Percentiles rank a stretch among this genome's conserved stretches.
Conservation (phyloP, 2,329 filamentous ascomycete species). For the Pyrenophora graminea region DNA sequence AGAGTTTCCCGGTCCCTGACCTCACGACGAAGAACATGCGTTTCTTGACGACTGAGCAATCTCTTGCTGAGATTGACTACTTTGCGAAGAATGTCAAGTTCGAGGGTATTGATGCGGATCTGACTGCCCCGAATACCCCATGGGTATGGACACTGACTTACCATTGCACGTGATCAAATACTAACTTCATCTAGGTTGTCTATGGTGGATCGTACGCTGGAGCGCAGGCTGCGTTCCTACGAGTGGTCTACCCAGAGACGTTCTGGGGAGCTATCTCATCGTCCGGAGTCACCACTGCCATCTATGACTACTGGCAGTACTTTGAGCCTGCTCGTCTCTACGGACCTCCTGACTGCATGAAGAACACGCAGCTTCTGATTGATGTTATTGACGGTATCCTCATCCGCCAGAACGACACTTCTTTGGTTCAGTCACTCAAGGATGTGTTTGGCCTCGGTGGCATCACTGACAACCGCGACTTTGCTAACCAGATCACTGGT, state of each 20-base stretch:
- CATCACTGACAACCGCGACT: conserved; percentile 58
- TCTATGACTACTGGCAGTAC: conserved; percentile 75
- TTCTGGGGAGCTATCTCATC: conserved; percentile 81
- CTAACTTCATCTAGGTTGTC: conserved; percentile 54
- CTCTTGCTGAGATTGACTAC: conserved; percentile 78
- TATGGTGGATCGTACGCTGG: conserved; percentile 88
- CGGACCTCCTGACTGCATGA: conserved; percentile 66
- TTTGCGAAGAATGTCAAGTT: conserved; percentile 77
- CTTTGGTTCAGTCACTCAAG: conserved; percentile 55
- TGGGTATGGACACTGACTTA: conserved; percentile 49
- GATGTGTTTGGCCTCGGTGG: conserved; percentile 56
- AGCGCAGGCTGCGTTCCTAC: conserved; percentile 75
- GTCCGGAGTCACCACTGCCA: conserved; percentile 76
- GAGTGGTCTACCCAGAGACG: conserved; percentile 75
- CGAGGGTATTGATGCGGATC: conserved; percentile 66
- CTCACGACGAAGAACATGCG: conserved; percentile 72
- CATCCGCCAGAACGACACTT: conserved; percentile 52
- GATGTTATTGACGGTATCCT: conserved; percentile 65
- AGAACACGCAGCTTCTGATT: conserved; percentile 64
- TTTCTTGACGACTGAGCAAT: conserved; percentile 83
- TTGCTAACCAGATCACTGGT: conserved; percentile 54
- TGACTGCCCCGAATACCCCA: conserved; percentile 67
- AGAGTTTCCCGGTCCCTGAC: conserved; percentile 70
- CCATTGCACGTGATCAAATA: no score
- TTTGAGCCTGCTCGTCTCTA: conserved; percentile 62